Conservation (phyloP, 805 yeast genomes). For the Metschnikowia cubensis region DNA sequence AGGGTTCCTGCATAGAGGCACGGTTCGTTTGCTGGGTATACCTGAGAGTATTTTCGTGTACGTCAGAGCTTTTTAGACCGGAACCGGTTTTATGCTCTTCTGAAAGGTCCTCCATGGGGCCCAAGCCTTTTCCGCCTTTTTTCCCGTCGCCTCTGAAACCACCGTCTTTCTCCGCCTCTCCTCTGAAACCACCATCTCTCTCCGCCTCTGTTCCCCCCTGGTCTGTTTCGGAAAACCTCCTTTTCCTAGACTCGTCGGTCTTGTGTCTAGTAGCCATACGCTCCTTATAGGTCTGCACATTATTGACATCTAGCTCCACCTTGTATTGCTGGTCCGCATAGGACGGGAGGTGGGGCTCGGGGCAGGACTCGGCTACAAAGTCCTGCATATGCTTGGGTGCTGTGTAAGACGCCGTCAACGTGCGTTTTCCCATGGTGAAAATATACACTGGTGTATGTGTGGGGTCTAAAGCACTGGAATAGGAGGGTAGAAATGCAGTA, state of each 20-base stretch:
- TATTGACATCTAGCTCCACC: constrained; percentile 22
- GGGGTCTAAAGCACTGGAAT: too few species aligned
- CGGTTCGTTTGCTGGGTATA: too few species aligned
- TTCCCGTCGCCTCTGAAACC: background rate
- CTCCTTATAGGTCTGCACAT: constrained; percentile 14
- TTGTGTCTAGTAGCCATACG: constrained; percentile 11
- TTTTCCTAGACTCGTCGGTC: background rate
- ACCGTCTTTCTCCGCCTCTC: background rate
- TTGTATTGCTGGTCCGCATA: constrained; percentile 42
- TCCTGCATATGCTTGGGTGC: constrained; percentile 28
- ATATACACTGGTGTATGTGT: background rate
- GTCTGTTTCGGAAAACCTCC: background rate
- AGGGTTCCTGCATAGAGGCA: background rate
- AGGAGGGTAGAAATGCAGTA: too few species aligned
- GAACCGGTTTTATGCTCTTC: too few species aligned
- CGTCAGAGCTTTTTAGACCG: too few species aligned
- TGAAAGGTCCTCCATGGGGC: too few species aligned
- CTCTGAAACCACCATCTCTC: background rate
- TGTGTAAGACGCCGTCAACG: constrained; percentile 37
- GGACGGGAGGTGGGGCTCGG: constrained; percentile 23
- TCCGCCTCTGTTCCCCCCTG: background rate
- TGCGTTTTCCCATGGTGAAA: constrained; percentile 16
- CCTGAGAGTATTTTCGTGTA: too few species aligned
- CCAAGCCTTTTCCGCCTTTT: background rate
- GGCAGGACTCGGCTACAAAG: constrained; percentile 19